Evolutionary conservation across 225 moss, liverwort and hornwort species (phyloP), one percentile per base, ranked within the genome.

Genomic region (Pseudoscleropodium purum): DNA sequence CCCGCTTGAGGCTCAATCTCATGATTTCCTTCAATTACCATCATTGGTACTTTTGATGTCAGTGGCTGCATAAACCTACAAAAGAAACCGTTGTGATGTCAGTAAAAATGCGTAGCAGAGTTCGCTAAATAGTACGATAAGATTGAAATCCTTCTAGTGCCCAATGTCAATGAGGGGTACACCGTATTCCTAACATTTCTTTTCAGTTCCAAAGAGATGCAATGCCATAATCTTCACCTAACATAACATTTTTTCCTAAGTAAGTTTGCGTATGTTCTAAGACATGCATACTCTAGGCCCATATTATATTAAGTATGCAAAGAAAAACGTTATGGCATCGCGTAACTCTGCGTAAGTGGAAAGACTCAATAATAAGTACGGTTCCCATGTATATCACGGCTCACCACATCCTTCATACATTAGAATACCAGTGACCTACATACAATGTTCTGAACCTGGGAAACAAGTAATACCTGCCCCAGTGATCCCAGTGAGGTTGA

Each of bases 21-120:
- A 73, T 97, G 97, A 68, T 97, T 97, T 69, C 97, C 97, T 92
- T 96, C 96, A 72, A 96, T 95, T 61, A 94, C 96, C 97, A 97
- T 97, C 96, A 95, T 97, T 30, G 97, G 97, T 69, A 97, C 73
- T 72, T 72, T 92, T 18, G 96, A 95, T 36, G 88, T 92, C 82
- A 97, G 67, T 64, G 94, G 92, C 86, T 95, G 91, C 94, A 97
- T 92, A 85, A 96, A 97, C 91, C 97, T 96, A 90, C 81, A 79
- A n/a, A 68, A 78, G 54, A 86, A 84, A 70, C 75, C 80, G 57
- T 15, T 34, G 41, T 36, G 36, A 30, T n/a, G 60, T 74, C 72
- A 49, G 74, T 34, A 47, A 80, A 91, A 56, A 83, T 18, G 62
- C 27, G 41, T 75, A 49, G 49, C 57, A 88, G 47, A 59, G 57